These are phyloP conservation scores for Alternaria brassicicola DNA, from an alignment of 2,329 filamentous ascomycete species.

Conservation along the genomic window DNA sequence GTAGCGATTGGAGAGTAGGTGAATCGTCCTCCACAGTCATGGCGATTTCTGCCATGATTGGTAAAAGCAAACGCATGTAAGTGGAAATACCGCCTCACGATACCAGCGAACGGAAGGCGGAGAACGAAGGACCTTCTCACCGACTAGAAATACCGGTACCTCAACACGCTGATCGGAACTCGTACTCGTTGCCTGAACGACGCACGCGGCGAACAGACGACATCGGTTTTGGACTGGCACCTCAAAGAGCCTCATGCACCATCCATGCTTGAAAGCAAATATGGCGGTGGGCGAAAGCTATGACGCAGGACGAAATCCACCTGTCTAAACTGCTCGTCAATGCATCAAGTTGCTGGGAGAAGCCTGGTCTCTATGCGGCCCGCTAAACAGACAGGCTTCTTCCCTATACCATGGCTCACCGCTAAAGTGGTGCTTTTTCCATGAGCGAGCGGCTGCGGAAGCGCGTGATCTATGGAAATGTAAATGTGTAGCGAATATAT, in stretches of 20 bases:
- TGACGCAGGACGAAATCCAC: conserved; percentile 28
- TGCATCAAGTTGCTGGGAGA: conserved; percentile 22
- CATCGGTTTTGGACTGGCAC: conserved; percentile 10
- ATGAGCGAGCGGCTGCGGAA: conserved; percentile 3
- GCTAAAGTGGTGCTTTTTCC: conserved; percentile 5
- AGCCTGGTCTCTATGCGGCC: conserved; percentile 21
- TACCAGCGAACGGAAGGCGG: conserved; percentile 11
- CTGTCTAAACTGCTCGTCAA: conserved; percentile 28
- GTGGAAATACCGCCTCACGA: conserved; percentile 7
- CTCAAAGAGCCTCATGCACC: conserved; percentile 17
- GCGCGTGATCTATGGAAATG: conserved; percentile 1
- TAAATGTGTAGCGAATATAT: conserved; percentile 1
- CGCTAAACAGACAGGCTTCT: conserved; percentile 25
- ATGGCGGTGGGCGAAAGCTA: conserved; percentile 18
- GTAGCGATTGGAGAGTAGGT: conserved; percentile 10
- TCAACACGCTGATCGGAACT: conserved; percentile 3
- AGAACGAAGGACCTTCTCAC: conserved; percentile 7
- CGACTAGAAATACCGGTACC: conserved; percentile 3
- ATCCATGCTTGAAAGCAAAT: conserved; percentile 22
- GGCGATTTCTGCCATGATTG: conserved; percentile 1
- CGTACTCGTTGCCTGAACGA: conserved; percentile 22
- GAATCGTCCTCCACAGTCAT: conserved; percentile 1
- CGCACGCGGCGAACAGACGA: not conserved
- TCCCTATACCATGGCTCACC: conserved; percentile 31
- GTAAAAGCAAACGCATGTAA: conserved; percentile 11